Evolutionary conservation across 2,329 filamentous ascomycete genomes (phyloP).

Genomic region (Diaporthe citrichinensis): DNA sequence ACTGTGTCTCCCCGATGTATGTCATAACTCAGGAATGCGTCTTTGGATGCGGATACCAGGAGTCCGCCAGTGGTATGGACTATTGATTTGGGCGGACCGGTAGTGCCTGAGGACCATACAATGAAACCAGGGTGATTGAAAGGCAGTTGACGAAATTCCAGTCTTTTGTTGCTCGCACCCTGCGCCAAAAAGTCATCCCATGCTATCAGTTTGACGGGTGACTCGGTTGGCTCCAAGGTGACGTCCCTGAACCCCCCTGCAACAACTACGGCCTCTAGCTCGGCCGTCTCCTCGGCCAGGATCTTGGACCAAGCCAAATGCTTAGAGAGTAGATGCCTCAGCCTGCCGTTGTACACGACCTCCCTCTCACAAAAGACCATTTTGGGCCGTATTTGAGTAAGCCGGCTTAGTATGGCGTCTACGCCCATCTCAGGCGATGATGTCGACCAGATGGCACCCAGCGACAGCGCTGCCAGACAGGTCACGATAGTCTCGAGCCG

Average conservation of each 20-base stretch:
- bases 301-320: conserved; percentile 28
- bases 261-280: conserved; percentile 34
- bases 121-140: conserved; percentile 38
- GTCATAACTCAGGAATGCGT: not conserved
- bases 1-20: not conserved
- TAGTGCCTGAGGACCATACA: conserved; percentile 38
- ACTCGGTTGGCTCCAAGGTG: too few species aligned
- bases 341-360: conserved; percentile 38
- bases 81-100: conserved; percentile 36
- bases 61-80: conserved; percentile 34
- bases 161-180: not conserved
- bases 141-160: conserved; percentile 25
- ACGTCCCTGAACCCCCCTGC: not conserved
- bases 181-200: not conserved
- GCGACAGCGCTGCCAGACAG: conserved; percentile 35
- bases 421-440: conserved; percentile 40
- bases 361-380: conserved; percentile 39
- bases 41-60: not conserved
- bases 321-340: conserved; percentile 5
- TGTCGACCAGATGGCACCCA: conserved; percentile 42
- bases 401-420: conserved; percentile 40
- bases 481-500: conserved; percentile 37
- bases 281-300: not conserved
- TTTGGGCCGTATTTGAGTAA: conserved; percentile 39
- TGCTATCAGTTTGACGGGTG: not conserved